Evolutionary conservation across 192 early-diverging fungal species (phyloP).

Genomic region (Dissophora ornata): DNA sequence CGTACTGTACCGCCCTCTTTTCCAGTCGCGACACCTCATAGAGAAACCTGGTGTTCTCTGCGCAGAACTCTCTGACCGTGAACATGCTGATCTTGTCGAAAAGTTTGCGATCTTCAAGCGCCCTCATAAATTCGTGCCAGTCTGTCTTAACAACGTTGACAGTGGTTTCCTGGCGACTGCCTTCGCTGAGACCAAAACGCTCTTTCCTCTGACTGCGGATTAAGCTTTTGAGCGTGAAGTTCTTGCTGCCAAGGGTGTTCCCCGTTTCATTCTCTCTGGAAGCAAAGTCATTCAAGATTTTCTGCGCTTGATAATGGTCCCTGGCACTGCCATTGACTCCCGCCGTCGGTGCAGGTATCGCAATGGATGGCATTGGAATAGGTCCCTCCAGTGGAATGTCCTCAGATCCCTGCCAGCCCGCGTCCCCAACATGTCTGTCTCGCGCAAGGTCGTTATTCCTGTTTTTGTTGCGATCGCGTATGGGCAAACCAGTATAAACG

Average conservation of each 20-base stretch:
- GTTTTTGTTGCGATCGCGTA: not conserved
- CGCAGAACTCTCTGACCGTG: slow-evolving; percentile 50
- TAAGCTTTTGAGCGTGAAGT: slow-evolving; percentile 15
- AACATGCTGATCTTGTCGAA: slow-evolving; percentile 42
- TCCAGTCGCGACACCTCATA: slow-evolving; percentile 46
- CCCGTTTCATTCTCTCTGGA: not conserved
- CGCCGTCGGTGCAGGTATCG: not conserved
- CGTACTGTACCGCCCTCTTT: slow-evolving; percentile 38
- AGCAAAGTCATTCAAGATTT: not conserved
- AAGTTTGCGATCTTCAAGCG: slow-evolving; percentile 24
- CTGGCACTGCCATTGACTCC: not conserved
- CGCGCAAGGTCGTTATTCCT: no score
- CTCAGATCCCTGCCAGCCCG: slow-evolving; percentile 1
- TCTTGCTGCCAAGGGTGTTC: slow-evolving; percentile 6
- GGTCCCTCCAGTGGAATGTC: not conserved
- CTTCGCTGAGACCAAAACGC: slow-evolving; percentile 6
- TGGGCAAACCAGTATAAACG: slow-evolving; percentile 12
- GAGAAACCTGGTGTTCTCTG: slow-evolving; percentile 45
- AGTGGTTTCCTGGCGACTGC: not conserved
- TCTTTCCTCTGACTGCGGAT: slow-evolving; percentile 16
- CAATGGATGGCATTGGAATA: not conserved
- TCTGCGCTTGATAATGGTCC: not conserved
- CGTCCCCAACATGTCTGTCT: no score
- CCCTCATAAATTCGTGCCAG: slow-evolving; percentile 41
- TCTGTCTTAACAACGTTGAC: slow-evolving; percentile 25